A percentile compares a stretch with the other conserved stretches of the same genome.
phyloP scores from a whole-genome alignment of 2,329 filamentous ascomycete species.

The Fonsecaea multimorphosa region DNA sequence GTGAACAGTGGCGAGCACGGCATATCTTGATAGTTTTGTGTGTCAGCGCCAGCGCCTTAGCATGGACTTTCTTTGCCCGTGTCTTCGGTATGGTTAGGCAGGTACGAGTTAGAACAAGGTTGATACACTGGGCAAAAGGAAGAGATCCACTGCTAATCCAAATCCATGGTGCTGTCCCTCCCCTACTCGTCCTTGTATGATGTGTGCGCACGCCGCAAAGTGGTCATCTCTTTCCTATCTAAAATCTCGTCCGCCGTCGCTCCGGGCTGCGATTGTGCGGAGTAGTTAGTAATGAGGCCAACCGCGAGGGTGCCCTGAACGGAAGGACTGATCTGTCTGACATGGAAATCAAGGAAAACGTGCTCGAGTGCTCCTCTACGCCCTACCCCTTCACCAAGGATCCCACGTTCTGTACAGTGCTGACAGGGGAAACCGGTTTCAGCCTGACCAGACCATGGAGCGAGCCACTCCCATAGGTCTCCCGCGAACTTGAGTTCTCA shows the following conservation, averaged over 20 bases:
- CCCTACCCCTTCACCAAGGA: background rate
- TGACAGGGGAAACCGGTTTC: slow-evolving; percentile 7
- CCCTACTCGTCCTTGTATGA: too few relatives aligned
- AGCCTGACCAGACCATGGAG: background rate
- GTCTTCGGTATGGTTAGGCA: background rate
- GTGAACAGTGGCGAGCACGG: background rate
- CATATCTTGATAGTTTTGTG: background rate
- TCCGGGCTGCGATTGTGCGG: background rate
- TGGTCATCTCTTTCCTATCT: background rate
- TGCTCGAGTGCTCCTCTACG: slow-evolving; percentile 3
- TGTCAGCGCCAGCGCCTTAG: background rate
- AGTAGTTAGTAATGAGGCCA: slow-evolving; percentile 4
- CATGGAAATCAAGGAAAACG: background rate
- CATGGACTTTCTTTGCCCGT: background rate
- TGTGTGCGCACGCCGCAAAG: background rate
- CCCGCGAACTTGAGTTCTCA: slow-evolving; percentile 2
- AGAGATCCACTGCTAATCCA: background rate
- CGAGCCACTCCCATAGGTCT: background rate
- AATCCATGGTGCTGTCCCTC: background rate
- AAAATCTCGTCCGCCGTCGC: background rate
- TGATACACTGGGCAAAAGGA: too few relatives aligned
- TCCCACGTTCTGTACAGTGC: slow-evolving; percentile 16
- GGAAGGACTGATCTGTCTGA: background rate
- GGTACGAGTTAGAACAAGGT: too few relatives aligned
- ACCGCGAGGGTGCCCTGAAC: background rate